Evolutionary conservation across 495 filamentous ascomycete genomes (phyloP).

Genomic region (Aspergillus conjunctus): DNA sequence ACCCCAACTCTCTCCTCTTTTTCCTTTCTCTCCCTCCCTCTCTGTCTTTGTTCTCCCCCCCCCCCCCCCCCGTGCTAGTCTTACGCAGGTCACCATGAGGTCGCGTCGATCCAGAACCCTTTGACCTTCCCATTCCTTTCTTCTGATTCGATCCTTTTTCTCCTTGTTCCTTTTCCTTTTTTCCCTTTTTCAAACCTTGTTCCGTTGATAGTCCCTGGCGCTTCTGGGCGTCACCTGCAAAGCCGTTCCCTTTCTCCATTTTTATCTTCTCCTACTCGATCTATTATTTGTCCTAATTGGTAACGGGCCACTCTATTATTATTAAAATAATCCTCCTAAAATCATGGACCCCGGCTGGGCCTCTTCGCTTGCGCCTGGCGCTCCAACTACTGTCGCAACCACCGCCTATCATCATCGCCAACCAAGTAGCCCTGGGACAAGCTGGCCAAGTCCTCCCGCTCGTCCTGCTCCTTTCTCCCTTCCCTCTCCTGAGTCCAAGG

Average conservation of each 20-base stretch:
- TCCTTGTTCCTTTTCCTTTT: conserved; percentile 16
- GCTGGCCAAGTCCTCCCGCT: conserved; percentile 21
- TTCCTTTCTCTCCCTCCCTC: conserved; percentile 1
- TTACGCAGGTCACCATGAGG: conserved; percentile 24
- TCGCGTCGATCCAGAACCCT: conserved; percentile 28
- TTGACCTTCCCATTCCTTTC: conserved; percentile 24
- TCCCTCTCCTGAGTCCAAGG: conserved; percentile 25
- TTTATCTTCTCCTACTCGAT: conserved; percentile 1
- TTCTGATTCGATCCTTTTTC: conserved; percentile 17
- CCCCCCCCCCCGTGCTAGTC: conserved; percentile 8
- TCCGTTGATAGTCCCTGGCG: conserved; percentile 11
- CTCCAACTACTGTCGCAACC: conserved; percentile 18
- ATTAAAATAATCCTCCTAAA: conserved; percentile 10
- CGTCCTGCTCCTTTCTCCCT: conserved; percentile 25
- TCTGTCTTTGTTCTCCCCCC: conserved; percentile 2
- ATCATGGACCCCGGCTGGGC: conserved; percentile 28
- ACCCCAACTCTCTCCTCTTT: background rate
- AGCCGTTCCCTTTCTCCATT: background rate
- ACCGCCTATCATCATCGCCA: conserved; percentile 18
- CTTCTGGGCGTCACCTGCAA: background rate
- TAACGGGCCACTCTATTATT: too few species aligned
- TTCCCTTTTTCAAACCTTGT: conserved; percentile 3
- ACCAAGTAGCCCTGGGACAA: conserved; percentile 2
- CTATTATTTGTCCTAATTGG: conserved; percentile 10
- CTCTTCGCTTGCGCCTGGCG: conserved; percentile 34